A percentile compares a stretch with the other conserved stretches of the same genome.
Evolutionary conservation across 2,329 filamentous ascomycete genomes (phyloP).

Genomic region (Trichoderma afroharzianum): DNA sequence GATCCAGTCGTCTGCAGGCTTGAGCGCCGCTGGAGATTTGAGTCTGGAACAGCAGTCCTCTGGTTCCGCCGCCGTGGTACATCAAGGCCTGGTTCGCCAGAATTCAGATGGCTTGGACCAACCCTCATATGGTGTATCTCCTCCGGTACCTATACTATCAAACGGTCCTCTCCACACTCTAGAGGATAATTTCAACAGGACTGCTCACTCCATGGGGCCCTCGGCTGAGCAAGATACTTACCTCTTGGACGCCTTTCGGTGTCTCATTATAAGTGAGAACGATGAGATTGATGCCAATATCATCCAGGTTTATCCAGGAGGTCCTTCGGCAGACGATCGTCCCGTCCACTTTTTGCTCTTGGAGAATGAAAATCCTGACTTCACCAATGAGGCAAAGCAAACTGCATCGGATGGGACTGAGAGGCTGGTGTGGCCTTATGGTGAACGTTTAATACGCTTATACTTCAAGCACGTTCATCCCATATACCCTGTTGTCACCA

Average conservation of each 20-base stretch:
- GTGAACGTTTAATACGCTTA: conserved; percentile 39
- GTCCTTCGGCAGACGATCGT: conserved; percentile 32
- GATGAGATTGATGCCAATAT: conserved; percentile 44
- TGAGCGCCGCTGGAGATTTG: conserved; percentile 1
- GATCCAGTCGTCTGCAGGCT: conserved; percentile 9
- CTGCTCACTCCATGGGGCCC: conserved; percentile 44
- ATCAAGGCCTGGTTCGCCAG: conserved; percentile 25
- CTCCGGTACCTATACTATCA: background rate
- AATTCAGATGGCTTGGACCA: background rate
- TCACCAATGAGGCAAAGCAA: conserved; percentile 37
- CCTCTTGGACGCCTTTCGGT: conserved; percentile 45
- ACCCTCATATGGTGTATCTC: conserved; percentile 6
- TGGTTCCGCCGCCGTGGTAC: conserved; percentile 24
- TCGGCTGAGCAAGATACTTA: conserved; percentile 46
- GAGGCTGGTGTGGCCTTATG: conserved; percentile 38
- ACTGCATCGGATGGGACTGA: conserved; percentile 42
- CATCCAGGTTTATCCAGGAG: conserved; percentile 39
- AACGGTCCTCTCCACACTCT: conserved; percentile 32
- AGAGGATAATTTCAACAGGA: conserved; percentile 40
- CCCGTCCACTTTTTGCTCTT: conserved; percentile 46
- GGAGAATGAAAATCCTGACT: conserved; percentile 42
- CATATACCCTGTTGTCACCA: conserved; percentile 42
- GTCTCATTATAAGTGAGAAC: conserved; percentile 43
- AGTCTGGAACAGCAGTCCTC: background rate
- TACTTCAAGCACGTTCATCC: conserved; percentile 46